A percentile compares a stretch with the other conserved stretches of the same genome.
Conservation (phyloP, 148 eudicot species). For the Polygonum aviculare region DNA sequence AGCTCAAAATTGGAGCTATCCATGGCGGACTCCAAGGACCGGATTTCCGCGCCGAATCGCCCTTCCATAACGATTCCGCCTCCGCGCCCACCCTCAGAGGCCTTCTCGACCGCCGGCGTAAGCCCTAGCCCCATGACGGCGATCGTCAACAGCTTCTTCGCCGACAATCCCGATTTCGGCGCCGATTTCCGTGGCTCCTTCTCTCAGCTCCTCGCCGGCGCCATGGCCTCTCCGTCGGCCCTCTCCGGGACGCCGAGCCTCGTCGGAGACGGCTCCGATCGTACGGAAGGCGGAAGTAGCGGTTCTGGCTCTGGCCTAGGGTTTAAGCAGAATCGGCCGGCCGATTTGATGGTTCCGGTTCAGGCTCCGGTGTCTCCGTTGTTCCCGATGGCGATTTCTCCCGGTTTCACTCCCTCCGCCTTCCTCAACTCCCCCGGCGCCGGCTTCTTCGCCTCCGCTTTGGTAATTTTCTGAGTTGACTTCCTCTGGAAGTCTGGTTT, state of each 20-base stretch:
- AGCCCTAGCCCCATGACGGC: constrained; percentile 60
- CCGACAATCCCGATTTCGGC: constrained; percentile 32
- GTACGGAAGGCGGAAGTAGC: neutral
- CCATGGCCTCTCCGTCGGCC: constrained; percentile 38
- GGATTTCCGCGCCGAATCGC: constrained; percentile 13
- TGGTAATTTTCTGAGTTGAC: constrained; percentile 27
- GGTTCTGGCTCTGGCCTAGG: constrained; percentile 18
- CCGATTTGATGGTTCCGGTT: constrained; percentile 34
- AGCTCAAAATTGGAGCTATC: constrained; percentile 10
- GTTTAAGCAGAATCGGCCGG: constrained; percentile 54
- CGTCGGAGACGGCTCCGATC: constrained; percentile 5
- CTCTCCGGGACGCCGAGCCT: constrained; percentile 11
- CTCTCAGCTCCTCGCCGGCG: constrained; percentile 76
- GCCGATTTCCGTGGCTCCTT: constrained; percentile 41
- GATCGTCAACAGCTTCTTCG: constrained; percentile 51
- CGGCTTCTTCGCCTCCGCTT: constrained; percentile 46
- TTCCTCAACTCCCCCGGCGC: constrained; percentile 74
- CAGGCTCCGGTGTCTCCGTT: constrained; percentile 25
- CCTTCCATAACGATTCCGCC: constrained; percentile 42
- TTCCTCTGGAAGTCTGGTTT: neutral
- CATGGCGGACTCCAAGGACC: neutral
- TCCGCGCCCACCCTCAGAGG: constrained; percentile 24
- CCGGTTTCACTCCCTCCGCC: constrained; percentile 70
- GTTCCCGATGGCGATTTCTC: constrained; percentile 37
- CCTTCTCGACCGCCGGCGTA: constrained; percentile 6